phyloP scores from a whole-genome alignment of 176 grass and related monocot species.

The Avena atlantica region DNA sequence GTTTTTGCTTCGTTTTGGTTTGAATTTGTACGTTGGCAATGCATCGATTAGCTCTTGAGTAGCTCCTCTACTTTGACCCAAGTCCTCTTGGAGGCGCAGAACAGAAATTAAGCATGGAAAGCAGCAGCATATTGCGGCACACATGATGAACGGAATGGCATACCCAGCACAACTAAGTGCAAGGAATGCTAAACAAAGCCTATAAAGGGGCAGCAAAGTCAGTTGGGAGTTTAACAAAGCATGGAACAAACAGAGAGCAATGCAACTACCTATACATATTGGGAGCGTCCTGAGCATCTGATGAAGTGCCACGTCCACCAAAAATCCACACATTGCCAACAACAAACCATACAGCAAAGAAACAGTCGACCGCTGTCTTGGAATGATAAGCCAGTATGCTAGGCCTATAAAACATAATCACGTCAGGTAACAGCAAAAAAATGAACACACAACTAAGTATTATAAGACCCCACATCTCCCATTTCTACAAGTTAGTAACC shows the following conservation, averaged over 20 bases:
- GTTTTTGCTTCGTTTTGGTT: constrained; percentile 73
- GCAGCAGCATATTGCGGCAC: constrained; percentile 94
- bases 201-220: constrained; percentile 46
- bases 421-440: constrained; percentile 17
- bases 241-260: constrained; percentile 37
- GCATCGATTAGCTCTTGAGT: constrained; percentile 79
- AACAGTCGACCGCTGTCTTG: constrained; percentile 92
- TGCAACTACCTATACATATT: constrained; percentile 84
- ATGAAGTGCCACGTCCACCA: constrained; percentile 73
- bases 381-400: constrained; percentile 84
- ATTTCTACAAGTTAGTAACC: constrained; percentile 5
- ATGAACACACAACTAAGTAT: constrained; percentile 9
- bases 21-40: constrained; percentile 92
- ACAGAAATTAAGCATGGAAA: constrained; percentile 95
- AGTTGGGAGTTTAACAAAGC: constrained; percentile 29
- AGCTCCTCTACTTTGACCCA: constrained; percentile 82
- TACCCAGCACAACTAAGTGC: constrained; percentile 94
- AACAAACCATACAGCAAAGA: constrained; percentile 99
- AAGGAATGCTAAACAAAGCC: constrained; percentile 96
- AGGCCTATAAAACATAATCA: constrained; percentile 60
- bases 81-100: constrained; percentile 82
- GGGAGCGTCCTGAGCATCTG: constrained; percentile 74
- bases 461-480: background rate
- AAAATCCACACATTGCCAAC: constrained; percentile 99
- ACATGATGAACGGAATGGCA: constrained; percentile 95